Evolutionary conservation across 73 alveolate genomes (phyloP), one percentile per base, ranked within the genome.

Genomic region (Symbiodinium pilosum): DNA sequence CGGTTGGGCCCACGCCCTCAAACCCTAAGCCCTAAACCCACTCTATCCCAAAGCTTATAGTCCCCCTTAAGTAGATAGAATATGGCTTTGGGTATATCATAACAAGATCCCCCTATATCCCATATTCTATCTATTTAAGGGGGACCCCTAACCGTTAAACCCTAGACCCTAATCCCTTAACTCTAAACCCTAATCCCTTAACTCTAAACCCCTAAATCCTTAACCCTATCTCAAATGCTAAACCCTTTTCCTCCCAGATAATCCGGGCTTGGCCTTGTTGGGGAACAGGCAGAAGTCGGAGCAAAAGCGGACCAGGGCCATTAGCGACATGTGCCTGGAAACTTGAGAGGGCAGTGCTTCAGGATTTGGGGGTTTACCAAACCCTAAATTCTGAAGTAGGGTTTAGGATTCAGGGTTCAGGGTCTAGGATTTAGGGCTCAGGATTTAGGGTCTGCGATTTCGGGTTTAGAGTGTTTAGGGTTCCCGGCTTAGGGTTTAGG

Each of bases 281-380:
- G 96, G 96, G n/a, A 89, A 89, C 54, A 89, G 96, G 39, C 96
- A 69, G 52, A 89, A 89, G 96, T 89, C 96, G 28, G 96, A 87
- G 24, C 87, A 83, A 16, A 89, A 89, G 75, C 96, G 96, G 43
- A 89, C 96, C 88, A 89, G 38, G 40, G 96, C 96, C 4, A 85
- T 40, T 87, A 89, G 40, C 5, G 96, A 89, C 96, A 89, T 89
- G 75, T 89, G 96, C 96, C 96, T 89, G 32, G 54, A 26, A 18
- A 36, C 5, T 59, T 14, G 36, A 14, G 77, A 28, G n/a, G 18
- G 18, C 6, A 20, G 77, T 9, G 77, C 39, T 59, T 1, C 32
- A 59, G 77, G 39, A 36, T 59, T 18, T 56, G 21, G 73, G 73
- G 73, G 14, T 20, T 56, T 47, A 47, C n/a, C n/a, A n/a, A n/a